Evolutionary conservation across 164 flowering plant species (phyloP).

Genomic region (Hamamelis virginiana): DNA sequence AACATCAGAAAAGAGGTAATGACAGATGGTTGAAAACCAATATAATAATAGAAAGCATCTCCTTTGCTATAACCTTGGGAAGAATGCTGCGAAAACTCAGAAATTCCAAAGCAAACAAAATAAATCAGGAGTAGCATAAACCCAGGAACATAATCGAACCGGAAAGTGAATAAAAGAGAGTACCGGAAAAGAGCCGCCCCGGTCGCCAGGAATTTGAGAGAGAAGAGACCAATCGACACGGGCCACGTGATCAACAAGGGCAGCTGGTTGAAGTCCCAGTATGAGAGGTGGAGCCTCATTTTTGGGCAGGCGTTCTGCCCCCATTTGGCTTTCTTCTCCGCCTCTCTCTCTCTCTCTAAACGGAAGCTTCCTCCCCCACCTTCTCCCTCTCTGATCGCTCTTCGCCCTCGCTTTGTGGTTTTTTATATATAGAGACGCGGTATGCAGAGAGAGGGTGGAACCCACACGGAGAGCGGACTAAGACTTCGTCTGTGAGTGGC

Average conservation of each 20-base stretch:
- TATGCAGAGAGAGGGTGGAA: not conserved
- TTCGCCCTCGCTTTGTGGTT: not conserved
- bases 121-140: not conserved
- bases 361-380: not conserved
- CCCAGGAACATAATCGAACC: not conserved
- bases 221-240: conserved; percentile 81
- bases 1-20: too few species aligned
- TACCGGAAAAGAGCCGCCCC: conserved; percentile 88
- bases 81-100: not conserved
- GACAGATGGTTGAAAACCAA: too few species aligned
- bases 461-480: too few species aligned
- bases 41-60: too few species aligned
- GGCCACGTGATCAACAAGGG: conserved; percentile 85
- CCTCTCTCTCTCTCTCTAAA: not conserved
- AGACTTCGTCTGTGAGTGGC: too few species aligned
- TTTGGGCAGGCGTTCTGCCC: conserved; percentile 23
- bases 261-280: conserved; percentile 83
- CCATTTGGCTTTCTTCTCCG: conserved; percentile 19
- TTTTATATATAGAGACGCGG: not conserved
- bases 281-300: conserved; percentile 38
- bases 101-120: not conserved
- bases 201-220: conserved; percentile 77
- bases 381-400: not conserved
- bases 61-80: too few species aligned
- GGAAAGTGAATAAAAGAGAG: not conserved